Evolutionary conservation across 345 rosid genomes (phyloP).

Genomic region (Eucalyptus lansdowneana): DNA sequence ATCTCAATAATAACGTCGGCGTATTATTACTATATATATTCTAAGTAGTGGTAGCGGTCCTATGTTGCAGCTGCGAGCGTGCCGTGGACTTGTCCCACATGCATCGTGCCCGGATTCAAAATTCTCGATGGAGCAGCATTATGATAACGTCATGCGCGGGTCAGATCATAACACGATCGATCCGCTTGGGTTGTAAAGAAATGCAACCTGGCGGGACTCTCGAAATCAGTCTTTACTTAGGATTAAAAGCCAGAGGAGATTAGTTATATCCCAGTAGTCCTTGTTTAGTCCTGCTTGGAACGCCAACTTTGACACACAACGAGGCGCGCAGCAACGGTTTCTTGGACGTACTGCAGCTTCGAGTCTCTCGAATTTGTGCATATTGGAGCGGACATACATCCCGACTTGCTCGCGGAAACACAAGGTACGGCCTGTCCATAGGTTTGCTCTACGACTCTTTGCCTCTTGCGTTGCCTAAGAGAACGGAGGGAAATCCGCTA

Average conservation of each 20-base stretch:
- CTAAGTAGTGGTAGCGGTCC: neutral
- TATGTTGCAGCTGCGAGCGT: neutral
- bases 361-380: neutral
- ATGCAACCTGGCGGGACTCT: neutral
- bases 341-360: neutral
- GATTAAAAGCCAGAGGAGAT: neutral
- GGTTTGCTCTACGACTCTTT: neutral
- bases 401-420: neutral
- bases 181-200: neutral
- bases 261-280: neutral
- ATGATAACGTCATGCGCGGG: neutral
- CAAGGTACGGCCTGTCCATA: neutral
- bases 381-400: neutral
- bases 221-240: neutral
- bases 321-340: neutral
- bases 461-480: neutral
- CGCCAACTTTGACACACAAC: neutral
- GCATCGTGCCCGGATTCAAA: neutral
- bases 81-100: neutral
- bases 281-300: neutral
- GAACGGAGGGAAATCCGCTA: neutral
- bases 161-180: neutral
- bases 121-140: neutral
- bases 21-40: neutral
- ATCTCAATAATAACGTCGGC: neutral